These are phyloP conservation scores for Lyophyllum semitale DNA, from an alignment of 768 basidiomycete genomes.

Conservation along the genomic window DNA sequence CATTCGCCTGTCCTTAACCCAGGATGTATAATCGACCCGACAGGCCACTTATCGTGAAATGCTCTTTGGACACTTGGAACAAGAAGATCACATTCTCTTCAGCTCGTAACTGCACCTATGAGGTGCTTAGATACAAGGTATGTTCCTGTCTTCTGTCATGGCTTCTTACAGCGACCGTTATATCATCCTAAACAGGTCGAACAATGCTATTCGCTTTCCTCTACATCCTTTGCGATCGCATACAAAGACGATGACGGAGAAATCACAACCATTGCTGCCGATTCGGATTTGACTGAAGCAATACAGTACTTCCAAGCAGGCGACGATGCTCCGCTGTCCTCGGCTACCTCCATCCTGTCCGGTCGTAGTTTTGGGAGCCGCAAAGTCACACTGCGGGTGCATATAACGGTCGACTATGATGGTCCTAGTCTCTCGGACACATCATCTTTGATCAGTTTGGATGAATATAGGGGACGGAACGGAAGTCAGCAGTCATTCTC, in stretches of 20 bases:
- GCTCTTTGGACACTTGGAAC: constrained; percentile 71
- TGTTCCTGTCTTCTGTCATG: constrained; percentile 19
- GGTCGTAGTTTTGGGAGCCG: constrained; percentile 65
- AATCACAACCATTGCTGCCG: constrained; percentile 62
- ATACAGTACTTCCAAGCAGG: constrained; percentile 84
- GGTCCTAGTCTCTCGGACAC: constrained; percentile 91
- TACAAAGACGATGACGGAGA: constrained; percentile 93
- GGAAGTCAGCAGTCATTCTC: constrained; percentile 59
- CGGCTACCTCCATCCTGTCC: constrained; percentile 74
- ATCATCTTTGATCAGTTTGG: constrained; percentile 75
- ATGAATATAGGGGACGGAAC: constrained; percentile 67
- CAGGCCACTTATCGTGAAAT: constrained; percentile 81
- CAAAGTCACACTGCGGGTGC: constrained; percentile 77
- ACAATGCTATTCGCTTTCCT: constrained; percentile 77
- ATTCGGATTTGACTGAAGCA: constrained; percentile 81
- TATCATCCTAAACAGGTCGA: constrained; percentile 59
- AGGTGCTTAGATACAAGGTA: constrained; percentile 74
- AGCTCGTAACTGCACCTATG: constrained; percentile 77
- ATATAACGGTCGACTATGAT: constrained; percentile 86
- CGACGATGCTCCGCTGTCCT: constrained; percentile 73
- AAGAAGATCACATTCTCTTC: constrained; percentile 81
- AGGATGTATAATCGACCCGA: constrained; percentile 57
- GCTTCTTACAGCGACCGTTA: background rate
- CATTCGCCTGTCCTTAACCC: constrained; percentile 5
- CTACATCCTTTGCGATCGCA: constrained; percentile 68